Evolutionary conservation across 805 yeast species (phyloP).

Genomic region (Saturnispora mendoncae): DNA sequence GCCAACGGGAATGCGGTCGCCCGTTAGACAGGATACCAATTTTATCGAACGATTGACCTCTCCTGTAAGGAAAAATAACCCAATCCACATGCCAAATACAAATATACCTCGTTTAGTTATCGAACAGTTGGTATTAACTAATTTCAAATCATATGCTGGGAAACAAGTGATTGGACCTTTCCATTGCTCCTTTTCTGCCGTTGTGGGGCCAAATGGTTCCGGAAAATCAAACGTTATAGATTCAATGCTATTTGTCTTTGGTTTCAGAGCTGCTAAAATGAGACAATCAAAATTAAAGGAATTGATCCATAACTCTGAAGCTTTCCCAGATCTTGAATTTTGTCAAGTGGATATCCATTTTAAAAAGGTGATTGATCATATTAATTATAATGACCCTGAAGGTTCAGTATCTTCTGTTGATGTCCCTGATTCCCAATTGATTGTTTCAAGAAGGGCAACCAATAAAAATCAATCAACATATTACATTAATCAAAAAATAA

Average conservation of each 20-base stretch:
- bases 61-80: too few relatives aligned
- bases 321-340: slow-evolving; percentile 51
- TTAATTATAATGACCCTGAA: slow-evolving; percentile 15
- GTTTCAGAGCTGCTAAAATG: slow-evolving; percentile 94
- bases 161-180: slow-evolving; percentile 90
- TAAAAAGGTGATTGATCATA: slow-evolving; percentile 56
- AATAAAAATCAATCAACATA: slow-evolving; percentile 72
- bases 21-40: too few relatives aligned
- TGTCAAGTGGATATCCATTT: slow-evolving; percentile 93
- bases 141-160: slow-evolving; percentile 96
- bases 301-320: slow-evolving; percentile 83
- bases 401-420: slow-evolving; percentile 14
- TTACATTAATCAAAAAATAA: slow-evolving; percentile 57
- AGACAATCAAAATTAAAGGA: slow-evolving; percentile 92
- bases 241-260: slow-evolving; percentile 94
- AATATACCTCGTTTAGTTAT: slow-evolving; percentile 62
- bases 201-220: slow-evolving; percentile 97
- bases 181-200: slow-evolving; percentile 87
- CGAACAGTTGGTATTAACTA: slow-evolving; percentile 58
- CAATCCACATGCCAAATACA: too few relatives aligned
- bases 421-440: slow-evolving; percentile 46
- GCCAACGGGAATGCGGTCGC: too few relatives aligned
- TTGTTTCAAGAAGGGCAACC: slow-evolving; percentile 74
- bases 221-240: slow-evolving; percentile 98
- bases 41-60: too few relatives aligned